A percentile compares a stretch with the other conserved stretches of the same genome.
Conservation (phyloP, 257 asterid species). For the Schizonepeta tenuifolia region DNA sequence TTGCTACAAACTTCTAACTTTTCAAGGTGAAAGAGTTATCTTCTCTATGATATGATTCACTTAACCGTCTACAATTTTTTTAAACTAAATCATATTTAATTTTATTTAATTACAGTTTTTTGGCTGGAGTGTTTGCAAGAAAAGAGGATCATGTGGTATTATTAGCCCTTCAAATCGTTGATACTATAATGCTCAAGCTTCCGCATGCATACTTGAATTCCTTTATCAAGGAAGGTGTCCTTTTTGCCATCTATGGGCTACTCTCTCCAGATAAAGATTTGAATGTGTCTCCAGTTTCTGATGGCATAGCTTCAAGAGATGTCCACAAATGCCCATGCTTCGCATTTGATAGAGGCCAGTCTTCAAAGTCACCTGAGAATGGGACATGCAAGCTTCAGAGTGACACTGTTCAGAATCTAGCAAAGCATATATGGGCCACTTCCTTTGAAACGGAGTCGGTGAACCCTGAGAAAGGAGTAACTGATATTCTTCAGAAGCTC, state of each 20-base stretch:
- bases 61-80: background rate
- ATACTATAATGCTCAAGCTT: slow-evolving; percentile 72
- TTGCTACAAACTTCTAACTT: slow-evolving; percentile 67
- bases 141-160: slow-evolving; percentile 81
- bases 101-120: slow-evolving; percentile 57
- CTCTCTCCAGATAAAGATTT: slow-evolving; percentile 59
- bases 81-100: slow-evolving; percentile 24
- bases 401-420: slow-evolving; percentile 65
- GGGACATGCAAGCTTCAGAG: slow-evolving; percentile 70
- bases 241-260: slow-evolving; percentile 69
- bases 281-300: slow-evolving; percentile 54
- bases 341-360: slow-evolving; percentile 52
- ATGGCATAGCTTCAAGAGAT: slow-evolving; percentile 51
- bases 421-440: slow-evolving; percentile 64
- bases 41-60: slow-evolving; percentile 20
- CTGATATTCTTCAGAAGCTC: slow-evolving; percentile 75
- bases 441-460: slow-evolving; percentile 63
- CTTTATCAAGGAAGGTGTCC: slow-evolving; percentile 88
- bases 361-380: slow-evolving; percentile 45
- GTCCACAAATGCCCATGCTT: slow-evolving; percentile 70
- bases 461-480: slow-evolving; percentile 72
- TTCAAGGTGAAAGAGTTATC: slow-evolving; percentile 65
- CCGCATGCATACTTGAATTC: slow-evolving; percentile 66
- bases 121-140: slow-evolving; percentile 91
- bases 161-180: slow-evolving; percentile 80